Evolutionary conservation across 257 asterid genomes (phyloP), one percentile per base, ranked within the genome.

Genomic region (Orobanche coerulescens): DNA sequence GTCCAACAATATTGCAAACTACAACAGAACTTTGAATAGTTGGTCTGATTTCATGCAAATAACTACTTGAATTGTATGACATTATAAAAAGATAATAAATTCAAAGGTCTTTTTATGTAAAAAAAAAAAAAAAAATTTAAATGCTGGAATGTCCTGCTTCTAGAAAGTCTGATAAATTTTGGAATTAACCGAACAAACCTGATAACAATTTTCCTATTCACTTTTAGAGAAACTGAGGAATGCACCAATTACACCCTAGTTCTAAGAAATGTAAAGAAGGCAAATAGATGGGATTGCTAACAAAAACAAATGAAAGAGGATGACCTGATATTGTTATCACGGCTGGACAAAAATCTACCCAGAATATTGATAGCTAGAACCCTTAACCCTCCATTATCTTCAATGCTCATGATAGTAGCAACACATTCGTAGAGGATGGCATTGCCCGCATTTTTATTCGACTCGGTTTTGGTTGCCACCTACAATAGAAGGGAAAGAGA

Each of bases 401-500:
- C 97, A 69, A 90, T 73, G 62, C 81, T 76, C 97, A 90, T 90
- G 61, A 87, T 90, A 31, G 93, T 77, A 72, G 82, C 90, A 75
- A 87, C 97, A 75, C 97, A 90, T 75, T 87, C 90, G 24, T 90
- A 90, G 54, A 90, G 93, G 72, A 90, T 90, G 16, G 97, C 94
- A 75, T 90, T 86, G 63, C 95, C 97, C 28, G 94, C 90, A 73
- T 90, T 90, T 75, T 87, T 90, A 79, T 86, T 90, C 5, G 95
- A 84, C 75, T 86, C 97, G 3, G 95, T 86, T 73, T 90, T 90
- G 64, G 97, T 86, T 63, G 97, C 95, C 78, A 90, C 97, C 97
- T 90, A 70, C 68, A 72, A 52, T 50, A 54, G 23, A 16, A 71
- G 66, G 20, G 60, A 59, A 64, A 67, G 23, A 65, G 46, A 55